These are phyloP conservation scores for Themeda triandra DNA, from an alignment of 176 grass and related monocot species.

Conservation along the genomic window DNA sequence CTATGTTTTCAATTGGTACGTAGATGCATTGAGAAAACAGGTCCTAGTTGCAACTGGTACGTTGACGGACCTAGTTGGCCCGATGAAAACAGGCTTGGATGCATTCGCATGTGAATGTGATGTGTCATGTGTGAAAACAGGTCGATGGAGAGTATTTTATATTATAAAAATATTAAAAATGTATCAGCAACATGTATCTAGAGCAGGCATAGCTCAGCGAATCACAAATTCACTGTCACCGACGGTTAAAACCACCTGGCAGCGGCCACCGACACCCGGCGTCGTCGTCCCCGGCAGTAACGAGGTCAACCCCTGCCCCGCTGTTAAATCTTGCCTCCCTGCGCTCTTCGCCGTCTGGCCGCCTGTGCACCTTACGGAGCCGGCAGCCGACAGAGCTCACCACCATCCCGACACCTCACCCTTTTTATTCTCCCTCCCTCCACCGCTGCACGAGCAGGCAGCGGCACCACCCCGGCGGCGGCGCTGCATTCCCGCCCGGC, in stretches of 20 bases:
- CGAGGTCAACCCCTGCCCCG: background rate
- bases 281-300: background rate
- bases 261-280: constrained; percentile 5
- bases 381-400: background rate
- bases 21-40: too few relatives aligned
- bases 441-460: background rate
- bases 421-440: background rate
- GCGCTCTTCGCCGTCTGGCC: background rate
- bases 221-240: background rate
- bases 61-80: too few relatives aligned
- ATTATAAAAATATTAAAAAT: too few relatives aligned
- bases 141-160: too few relatives aligned
- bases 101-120: too few relatives aligned
- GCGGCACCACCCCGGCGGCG: background rate
- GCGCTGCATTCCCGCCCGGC: background rate
- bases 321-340: constrained; percentile 1
- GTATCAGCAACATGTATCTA: too few relatives aligned
- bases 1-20: too few relatives aligned
- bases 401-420: background rate
- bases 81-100: too few relatives aligned
- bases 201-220: background rate
- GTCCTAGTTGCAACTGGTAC: too few relatives aligned
- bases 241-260: background rate
- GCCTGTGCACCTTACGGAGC: background rate
- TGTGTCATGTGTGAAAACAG: too few relatives aligned